A percentile compares a stretch with the other conserved stretches of the same genome.
phyloP scores from a whole-genome alignment of 2,329 filamentous ascomycete genomes.

The Colletotrichum sp. region DNA sequence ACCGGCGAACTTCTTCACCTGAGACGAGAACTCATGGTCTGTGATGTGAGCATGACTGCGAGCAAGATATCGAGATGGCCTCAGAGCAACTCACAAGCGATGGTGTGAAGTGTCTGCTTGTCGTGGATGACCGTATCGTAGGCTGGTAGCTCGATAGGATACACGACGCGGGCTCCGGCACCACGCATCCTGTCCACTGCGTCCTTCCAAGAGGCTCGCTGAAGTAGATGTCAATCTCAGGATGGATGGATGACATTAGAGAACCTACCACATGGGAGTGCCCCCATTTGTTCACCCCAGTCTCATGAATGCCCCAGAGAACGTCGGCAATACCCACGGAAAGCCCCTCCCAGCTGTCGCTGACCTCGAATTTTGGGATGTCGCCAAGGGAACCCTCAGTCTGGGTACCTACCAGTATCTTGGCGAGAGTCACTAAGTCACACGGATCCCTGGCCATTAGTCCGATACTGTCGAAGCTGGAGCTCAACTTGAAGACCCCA shows the following conservation, averaged over 20 bases:
- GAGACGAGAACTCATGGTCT: not conserved
- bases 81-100: slow-evolving; percentile 19
- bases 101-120: slow-evolving; percentile 16
- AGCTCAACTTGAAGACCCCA: slow-evolving; percentile 20
- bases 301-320: slow-evolving; percentile 21
- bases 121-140: slow-evolving; percentile 5
- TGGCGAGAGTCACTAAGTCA: slow-evolving; percentile 23
- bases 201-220: slow-evolving; percentile 20
- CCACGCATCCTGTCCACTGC: slow-evolving; percentile 15
- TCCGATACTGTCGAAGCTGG: slow-evolving; percentile 26
- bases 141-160: slow-evolving; percentile 9
- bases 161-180: slow-evolving; percentile 20
- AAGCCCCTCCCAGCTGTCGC: slow-evolving; percentile 1
- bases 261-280: slow-evolving; percentile 21
- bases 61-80: not conserved
- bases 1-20: not conserved
- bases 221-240: not conserved
- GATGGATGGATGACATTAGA: not conserved
- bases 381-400: not conserved
- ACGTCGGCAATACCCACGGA: slow-evolving; percentile 23
- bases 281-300: slow-evolving; percentile 22
- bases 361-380: not conserved
- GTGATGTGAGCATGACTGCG: not conserved
- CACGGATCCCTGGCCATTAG: slow-evolving; percentile 25
- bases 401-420: slow-evolving; percentile 5